Conservation (phyloP, 1,284 basidiomycete species). For the Coriolopsis trogii region DNA sequence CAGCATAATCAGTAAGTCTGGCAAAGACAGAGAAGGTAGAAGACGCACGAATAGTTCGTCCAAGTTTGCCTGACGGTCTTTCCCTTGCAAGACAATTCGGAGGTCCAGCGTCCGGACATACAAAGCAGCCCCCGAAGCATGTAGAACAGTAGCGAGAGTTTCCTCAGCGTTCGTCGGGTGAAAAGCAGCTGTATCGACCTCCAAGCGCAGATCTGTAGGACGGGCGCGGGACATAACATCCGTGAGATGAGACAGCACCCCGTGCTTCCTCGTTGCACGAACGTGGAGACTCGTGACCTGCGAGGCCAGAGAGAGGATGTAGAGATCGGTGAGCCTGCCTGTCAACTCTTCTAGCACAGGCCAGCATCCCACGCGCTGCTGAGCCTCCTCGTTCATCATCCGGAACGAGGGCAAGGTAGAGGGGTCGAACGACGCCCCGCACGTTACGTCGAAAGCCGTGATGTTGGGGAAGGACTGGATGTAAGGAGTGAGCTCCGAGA, state of each 20-base stretch:
- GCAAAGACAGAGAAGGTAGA: background rate
- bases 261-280: background rate
- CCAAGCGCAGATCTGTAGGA: background rate
- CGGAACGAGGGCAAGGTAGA: conserved; percentile 4
- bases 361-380: conserved; percentile 2
- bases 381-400: conserved; percentile 5
- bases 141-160: background rate
- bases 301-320: background rate
- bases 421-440: background rate
- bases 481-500: conserved; percentile 7
- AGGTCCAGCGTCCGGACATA: background rate
- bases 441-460: conserved; percentile 2
- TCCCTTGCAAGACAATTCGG: background rate
- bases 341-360: conserved; percentile 1
- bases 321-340: conserved; percentile 1
- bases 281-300: background rate
- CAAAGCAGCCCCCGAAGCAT: background rate
- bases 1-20: background rate
- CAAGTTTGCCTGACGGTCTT: background rate
- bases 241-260: background rate
- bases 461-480: conserved; percentile 10
- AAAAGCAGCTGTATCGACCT: conserved; percentile 1
- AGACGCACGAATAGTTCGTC: conserved; percentile 2
- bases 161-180: background rate
- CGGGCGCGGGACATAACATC: conserved; percentile 3